A percentile compares a stretch with the other conserved stretches of the same genome.
Conservation (phyloP, 495 filamentous ascomycete species). For the Talaromyces liani region DNA sequence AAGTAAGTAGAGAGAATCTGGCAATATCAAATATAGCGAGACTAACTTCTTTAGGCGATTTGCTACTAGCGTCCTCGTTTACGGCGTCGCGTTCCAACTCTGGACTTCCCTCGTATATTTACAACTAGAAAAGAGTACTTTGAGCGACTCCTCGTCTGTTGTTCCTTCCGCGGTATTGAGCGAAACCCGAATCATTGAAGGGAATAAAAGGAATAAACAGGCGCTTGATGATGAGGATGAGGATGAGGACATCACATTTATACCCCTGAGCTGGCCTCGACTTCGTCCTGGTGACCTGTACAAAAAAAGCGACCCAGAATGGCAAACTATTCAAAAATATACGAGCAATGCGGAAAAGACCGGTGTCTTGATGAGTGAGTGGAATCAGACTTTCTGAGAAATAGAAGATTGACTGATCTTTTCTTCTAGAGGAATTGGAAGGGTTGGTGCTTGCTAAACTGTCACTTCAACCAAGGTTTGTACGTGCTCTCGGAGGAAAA, state of each 20-base stretch:
- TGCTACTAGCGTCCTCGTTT: constrained; percentile 24
- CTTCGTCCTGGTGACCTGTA: constrained; percentile 47
- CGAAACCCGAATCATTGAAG: constrained; percentile 13
- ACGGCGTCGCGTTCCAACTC: constrained; percentile 32
- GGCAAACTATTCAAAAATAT: constrained; percentile 56
- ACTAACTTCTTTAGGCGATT: constrained; percentile 17
- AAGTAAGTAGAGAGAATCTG: constrained; percentile 17
- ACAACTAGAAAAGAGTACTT: constrained; percentile 27
- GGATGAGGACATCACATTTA: constrained; percentile 44
- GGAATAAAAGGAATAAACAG: constrained; percentile 10
- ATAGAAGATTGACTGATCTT: constrained; percentile 9
- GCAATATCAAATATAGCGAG: constrained; percentile 6
- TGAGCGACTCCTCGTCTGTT: constrained; percentile 15
- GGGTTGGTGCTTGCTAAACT: constrained; percentile 30
- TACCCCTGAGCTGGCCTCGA: constrained; percentile 53
- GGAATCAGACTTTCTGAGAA: not conserved
- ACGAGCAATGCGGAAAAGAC: constrained; percentile 43
- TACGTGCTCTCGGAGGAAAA: constrained; percentile 38
- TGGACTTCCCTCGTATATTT: constrained; percentile 31
- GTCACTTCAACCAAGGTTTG: constrained; percentile 22
- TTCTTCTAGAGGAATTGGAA: constrained; percentile 42
- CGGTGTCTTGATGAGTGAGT: constrained; percentile 43
- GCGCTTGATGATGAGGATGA: constrained; percentile 22
- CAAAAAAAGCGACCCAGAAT: constrained; percentile 59
- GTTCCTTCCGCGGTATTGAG: not conserved